Conservation (phyloP, 2,329 filamentous ascomycete genomes). For the Alternaria incomplexa region DNA sequence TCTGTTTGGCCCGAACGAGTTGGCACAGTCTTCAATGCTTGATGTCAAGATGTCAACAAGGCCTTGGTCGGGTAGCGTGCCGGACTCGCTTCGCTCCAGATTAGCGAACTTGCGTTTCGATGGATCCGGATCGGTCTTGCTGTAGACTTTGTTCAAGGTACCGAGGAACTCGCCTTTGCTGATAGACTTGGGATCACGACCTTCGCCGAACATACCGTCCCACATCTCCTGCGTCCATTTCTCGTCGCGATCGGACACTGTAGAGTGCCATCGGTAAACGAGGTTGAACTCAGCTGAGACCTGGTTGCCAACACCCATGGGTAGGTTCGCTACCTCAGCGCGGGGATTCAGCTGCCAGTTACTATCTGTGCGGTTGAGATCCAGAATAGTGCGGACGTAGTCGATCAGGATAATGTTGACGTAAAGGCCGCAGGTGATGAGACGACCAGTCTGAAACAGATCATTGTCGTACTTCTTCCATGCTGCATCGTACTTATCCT, state of each 20-base stretch:
- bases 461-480: constrained; percentile 53
- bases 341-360: constrained; percentile 84
- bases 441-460: constrained; percentile 59
- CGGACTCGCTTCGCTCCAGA: constrained; percentile 68
- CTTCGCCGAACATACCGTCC: constrained; percentile 50
- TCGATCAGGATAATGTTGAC: constrained; percentile 61
- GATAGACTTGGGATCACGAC: constrained; percentile 61
- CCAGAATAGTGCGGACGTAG: constrained; percentile 61
- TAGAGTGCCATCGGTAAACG: constrained; percentile 86
- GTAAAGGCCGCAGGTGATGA: constrained; percentile 61
- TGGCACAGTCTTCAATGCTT: constrained; percentile 77
- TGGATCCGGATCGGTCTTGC: constrained; percentile 68
- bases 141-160: constrained; percentile 69
- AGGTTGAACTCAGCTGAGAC: constrained; percentile 90
- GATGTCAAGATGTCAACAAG: constrained; percentile 72
- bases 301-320: constrained; percentile 78
- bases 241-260: constrained; percentile 77
- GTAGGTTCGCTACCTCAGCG: constrained; percentile 67
- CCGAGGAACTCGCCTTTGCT: constrained; percentile 65
- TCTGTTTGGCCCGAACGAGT: constrained; percentile 66
- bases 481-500: constrained; percentile 36
- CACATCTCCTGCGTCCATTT: constrained; percentile 72
- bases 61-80: constrained; percentile 76
- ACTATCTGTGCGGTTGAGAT: constrained; percentile 71
- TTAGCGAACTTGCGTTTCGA: constrained; percentile 70